Conservation (phyloP, 495 filamentous ascomycete genomes). For the Penicillium coffeae region DNA sequence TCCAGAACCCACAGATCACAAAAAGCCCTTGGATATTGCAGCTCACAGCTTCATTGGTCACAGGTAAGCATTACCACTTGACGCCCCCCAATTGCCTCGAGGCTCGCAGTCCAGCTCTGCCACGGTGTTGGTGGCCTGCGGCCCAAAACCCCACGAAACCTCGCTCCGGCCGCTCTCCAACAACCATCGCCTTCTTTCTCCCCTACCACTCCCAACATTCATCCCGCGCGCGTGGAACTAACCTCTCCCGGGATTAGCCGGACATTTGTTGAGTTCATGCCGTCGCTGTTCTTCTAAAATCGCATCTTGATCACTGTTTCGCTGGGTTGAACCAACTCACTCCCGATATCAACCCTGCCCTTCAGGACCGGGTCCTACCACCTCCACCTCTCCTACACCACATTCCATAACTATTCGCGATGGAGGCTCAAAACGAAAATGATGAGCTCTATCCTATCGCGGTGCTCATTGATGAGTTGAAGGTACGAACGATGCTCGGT, state of each 20-base stretch:
- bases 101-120: background rate
- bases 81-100: background rate
- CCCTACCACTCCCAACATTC: conserved; percentile 10
- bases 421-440: conserved; percentile 72
- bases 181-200: conserved; percentile 24
- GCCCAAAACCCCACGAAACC: conserved; percentile 47
- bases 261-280: conserved; percentile 11
- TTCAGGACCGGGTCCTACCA: conserved; percentile 35
- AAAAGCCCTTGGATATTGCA: background rate
- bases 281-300: background rate
- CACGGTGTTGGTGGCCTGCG: conserved; percentile 30
- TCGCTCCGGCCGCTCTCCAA: conserved; percentile 31
- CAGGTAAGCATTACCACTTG: background rate
- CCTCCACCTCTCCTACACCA: conserved; percentile 21
- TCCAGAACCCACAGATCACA: background rate
- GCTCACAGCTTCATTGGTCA: background rate
- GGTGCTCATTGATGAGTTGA: conserved; percentile 98
- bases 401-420: conserved; percentile 36
- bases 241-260: conserved; percentile 6
- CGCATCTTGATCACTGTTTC: conserved; percentile 15
- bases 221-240: conserved; percentile 6
- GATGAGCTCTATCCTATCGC: conserved; percentile 99
- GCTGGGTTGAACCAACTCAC: conserved; percentile 23
- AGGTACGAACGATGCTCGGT: conserved; percentile 55
- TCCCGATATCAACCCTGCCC: conserved; percentile 21